Evolutionary conservation across 306 rosid genomes (phyloP).

Genomic region (Mimosa pudica): DNA sequence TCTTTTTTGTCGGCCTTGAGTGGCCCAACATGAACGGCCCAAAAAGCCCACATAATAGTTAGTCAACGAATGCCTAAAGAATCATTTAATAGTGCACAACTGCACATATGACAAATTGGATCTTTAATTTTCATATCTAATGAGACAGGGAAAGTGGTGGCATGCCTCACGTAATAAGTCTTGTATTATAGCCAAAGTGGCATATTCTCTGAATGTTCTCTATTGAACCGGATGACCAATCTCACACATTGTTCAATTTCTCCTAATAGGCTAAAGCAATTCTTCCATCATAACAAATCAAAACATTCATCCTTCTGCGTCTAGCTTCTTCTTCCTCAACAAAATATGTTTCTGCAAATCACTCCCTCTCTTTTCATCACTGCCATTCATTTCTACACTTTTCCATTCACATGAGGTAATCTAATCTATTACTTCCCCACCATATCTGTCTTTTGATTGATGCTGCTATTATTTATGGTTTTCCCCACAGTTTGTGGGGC

Average conservation of each 20-base stretch:
- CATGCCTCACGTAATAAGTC: too few relatives aligned
- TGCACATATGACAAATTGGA: neutral
- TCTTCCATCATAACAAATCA: neutral
- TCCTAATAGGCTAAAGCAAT: neutral
- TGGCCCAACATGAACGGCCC: neutral
- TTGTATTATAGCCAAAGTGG: slow-evolving; percentile 3
- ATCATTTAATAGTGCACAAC: neutral
- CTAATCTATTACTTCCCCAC: neutral
- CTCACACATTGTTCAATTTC: neutral
- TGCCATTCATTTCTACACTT: slow-evolving; percentile 25
- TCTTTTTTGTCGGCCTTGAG: neutral
- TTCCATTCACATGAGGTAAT: slow-evolving; percentile 36
- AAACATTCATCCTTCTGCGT: too few relatives aligned
- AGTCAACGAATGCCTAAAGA: neutral
- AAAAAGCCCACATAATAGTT: too few relatives aligned
- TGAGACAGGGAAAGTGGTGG: neutral
- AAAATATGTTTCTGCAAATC: slow-evolving; percentile 9
- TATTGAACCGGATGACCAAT: neutral
- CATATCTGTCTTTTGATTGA: neutral
- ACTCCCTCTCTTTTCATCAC: neutral
- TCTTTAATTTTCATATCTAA: neutral
- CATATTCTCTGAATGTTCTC: slow-evolving; percentile 48
- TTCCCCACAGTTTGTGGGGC: neutral
- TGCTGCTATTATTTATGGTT: neutral
- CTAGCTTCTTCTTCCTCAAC: neutral